Evolutionary conservation across 176 grass and related monocot species (phyloP).

Genomic region (Aegilops bicornis): DNA sequence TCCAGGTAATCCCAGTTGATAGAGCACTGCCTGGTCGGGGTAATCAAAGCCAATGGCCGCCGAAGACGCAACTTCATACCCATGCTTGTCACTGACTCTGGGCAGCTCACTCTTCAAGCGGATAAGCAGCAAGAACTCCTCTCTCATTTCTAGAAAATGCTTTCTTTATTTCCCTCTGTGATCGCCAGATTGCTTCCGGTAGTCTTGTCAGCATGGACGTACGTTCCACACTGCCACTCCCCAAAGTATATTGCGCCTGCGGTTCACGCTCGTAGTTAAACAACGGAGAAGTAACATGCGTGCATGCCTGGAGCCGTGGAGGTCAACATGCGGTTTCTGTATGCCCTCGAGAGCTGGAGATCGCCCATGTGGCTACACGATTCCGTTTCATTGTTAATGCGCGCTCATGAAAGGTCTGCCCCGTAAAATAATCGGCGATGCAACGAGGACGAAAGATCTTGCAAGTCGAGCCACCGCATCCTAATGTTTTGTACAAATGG

Average conservation of each 20-base stretch:
- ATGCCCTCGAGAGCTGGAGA: background rate
- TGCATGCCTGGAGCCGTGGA: background rate
- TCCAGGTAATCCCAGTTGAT: too few species aligned
- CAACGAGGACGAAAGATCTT: background rate
- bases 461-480: background rate
- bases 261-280: background rate
- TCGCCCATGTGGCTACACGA: background rate
- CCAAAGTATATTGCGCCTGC: background rate
- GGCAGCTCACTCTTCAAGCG: too few species aligned
- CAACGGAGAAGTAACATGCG: background rate
- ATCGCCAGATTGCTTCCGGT: background rate
- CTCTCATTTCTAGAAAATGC: too few species aligned
- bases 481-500: background rate
- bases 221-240: background rate
- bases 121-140: too few species aligned
- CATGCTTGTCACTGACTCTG: too few species aligned
- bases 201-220: background rate
- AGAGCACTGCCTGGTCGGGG: too few species aligned
- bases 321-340: background rate
- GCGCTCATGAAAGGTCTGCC: background rate
- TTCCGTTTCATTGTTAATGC: background rate
- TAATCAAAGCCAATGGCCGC: too few species aligned
- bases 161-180: background rate
- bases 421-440: background rate
- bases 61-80: too few species aligned